A percentile compares a stretch with the other conserved stretches of the same genome.
Evolutionary conservation across 768 basidiomycete genomes (phyloP).

Genomic region (Lyophyllum atratum): DNA sequence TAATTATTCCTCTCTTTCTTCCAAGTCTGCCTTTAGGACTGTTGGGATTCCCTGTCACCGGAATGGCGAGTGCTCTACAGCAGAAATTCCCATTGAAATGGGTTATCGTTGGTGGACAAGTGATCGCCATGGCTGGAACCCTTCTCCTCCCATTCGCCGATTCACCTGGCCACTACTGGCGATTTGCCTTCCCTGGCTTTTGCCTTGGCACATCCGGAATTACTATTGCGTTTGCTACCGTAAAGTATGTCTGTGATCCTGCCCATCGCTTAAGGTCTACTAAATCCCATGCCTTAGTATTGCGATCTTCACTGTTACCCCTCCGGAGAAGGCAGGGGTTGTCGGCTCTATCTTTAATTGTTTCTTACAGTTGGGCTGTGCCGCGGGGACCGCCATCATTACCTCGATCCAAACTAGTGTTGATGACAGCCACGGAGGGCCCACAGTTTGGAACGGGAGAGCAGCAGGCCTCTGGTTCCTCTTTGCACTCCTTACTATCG

Average conservation of each 20-base stretch:
- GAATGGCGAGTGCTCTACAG: background rate
- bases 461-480: too few relatives aligned
- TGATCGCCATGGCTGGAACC: background rate
- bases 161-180: background rate
- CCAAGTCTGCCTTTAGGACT: background rate
- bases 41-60: background rate
- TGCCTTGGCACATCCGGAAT: background rate
- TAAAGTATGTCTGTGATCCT: background rate
- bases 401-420: too few relatives aligned
- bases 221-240: background rate
- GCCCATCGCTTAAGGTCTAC: too few relatives aligned
- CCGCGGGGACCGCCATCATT: too few relatives aligned
- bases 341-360: too few relatives aligned
- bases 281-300: too few relatives aligned
- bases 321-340: too few relatives aligned
- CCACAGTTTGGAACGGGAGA: too few relatives aligned
- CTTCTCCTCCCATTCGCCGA: background rate
- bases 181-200: background rate
- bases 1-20: background rate
- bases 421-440: too few relatives aligned
- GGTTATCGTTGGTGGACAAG: background rate
- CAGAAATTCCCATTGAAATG: background rate
- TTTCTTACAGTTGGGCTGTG: too few relatives aligned
- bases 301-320: too few relatives aligned
- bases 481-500: too few relatives aligned